Evolutionary conservation across 257 asterid species (phyloP).

Genomic region (Solanum dulcamara): DNA sequence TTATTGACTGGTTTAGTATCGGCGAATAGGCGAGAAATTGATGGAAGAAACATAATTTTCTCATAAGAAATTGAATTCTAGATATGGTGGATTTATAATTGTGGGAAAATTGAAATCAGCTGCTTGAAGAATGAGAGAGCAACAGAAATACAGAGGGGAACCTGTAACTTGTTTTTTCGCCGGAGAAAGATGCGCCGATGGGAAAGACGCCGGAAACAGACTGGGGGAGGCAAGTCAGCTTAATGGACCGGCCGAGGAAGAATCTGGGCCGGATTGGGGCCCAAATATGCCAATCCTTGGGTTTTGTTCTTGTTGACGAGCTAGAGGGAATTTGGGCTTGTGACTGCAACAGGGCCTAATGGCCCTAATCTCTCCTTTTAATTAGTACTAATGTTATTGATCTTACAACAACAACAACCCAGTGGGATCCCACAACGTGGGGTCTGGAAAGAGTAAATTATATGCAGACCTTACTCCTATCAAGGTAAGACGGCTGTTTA

Average conservation of each 20-base stretch:
- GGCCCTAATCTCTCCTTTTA: no score
- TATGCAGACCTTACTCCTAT: no score
- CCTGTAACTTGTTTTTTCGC: not conserved
- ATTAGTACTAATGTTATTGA: no score
- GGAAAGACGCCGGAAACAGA: not conserved
- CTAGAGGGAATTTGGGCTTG: not conserved
- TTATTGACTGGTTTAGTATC: constrained; percentile 9
- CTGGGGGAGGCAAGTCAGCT: not conserved
- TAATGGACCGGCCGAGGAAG: not conserved
- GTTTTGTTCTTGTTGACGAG: not conserved
- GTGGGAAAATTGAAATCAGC: not conserved
- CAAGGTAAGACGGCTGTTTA: no score
- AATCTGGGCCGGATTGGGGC: not conserved
- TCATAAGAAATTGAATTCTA: not conserved
- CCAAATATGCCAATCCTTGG: not conserved
- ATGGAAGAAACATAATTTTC: constrained; percentile 1
- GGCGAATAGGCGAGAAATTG: constrained; percentile 16
- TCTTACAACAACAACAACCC: no score
- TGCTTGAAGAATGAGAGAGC: not conserved
- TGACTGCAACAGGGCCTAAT: not conserved
- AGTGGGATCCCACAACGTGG: no score
- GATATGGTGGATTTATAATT: not conserved
- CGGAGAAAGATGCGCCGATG: not conserved
- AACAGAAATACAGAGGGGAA: not conserved
- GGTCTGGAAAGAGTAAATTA: no score